phyloP scores from a whole-genome alignment of 306 rosid species.

The Elaeagnus macrophylla region DNA sequence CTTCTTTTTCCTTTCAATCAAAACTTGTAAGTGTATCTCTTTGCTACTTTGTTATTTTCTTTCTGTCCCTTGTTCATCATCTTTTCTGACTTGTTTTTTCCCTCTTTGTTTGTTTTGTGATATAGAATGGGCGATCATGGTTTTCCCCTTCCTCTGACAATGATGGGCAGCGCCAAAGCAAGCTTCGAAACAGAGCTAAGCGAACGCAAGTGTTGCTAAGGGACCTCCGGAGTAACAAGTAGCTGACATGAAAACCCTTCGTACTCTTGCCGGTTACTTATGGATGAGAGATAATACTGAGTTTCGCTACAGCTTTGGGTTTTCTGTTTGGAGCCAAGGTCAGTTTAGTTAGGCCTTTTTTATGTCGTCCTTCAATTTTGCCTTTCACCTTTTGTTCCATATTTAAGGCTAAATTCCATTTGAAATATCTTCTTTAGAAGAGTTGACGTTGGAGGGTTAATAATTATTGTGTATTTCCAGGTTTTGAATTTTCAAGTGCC shows the following conservation, averaged over 20 bases:
- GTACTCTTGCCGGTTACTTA: conserved; percentile 73
- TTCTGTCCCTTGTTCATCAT: too few relatives aligned
- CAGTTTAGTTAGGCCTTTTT: background rate
- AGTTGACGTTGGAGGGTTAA: background rate
- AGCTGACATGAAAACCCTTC: conserved; percentile 48
- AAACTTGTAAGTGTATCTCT: too few relatives aligned
- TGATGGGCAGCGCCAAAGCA: conserved; percentile 12
- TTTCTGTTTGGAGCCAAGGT: conserved; percentile 94
- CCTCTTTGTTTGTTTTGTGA: background rate
- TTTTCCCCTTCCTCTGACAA: conserved; percentile 28
- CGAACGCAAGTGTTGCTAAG: conserved; percentile 11
- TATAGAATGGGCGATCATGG: conserved; percentile 13
- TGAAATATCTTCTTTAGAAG: background rate
- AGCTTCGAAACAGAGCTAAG: conserved; percentile 7
- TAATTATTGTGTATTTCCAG: conserved; percentile 29
- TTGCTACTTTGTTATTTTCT: too few relatives aligned
- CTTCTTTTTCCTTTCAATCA: background rate
- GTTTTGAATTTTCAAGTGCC: conserved; percentile 96
- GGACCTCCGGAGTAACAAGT: conserved; percentile 22
- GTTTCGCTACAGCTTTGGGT: conserved; percentile 71
- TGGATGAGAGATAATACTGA: conserved; percentile 88
- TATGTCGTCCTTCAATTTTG: background rate
- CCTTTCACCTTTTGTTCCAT: background rate
- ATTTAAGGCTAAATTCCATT: background rate
- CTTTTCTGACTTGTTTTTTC: too few relatives aligned